A percentile compares a stretch with the other conserved stretches of the same genome.
phyloP scores from a whole-genome alignment of 2,329 filamentous ascomycete genomes.

The Hymenoscyphus linearis region DNA sequence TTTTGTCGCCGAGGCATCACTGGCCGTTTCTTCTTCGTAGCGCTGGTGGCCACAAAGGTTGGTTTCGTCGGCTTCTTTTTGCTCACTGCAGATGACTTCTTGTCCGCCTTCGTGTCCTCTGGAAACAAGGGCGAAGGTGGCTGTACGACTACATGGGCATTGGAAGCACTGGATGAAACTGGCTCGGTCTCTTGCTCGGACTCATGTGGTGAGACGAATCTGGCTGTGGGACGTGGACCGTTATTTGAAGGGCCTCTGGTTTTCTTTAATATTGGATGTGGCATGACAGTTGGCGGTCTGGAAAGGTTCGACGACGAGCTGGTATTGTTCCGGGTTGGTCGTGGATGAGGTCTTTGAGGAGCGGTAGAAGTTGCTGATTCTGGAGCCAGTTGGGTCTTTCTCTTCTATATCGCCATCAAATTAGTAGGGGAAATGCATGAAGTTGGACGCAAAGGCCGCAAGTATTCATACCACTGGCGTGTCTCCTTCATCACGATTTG shows the following conservation, averaged over 20 bases:
- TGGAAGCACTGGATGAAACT: constrained; percentile 40
- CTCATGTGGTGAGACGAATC: constrained; percentile 52
- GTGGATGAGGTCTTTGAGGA: constrained; percentile 9
- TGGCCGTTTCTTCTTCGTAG: constrained; percentile 41
- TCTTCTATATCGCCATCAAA: constrained; percentile 21
- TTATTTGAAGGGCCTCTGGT: constrained; percentile 47
- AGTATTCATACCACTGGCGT: constrained; percentile 39
- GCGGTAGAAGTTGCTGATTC: constrained; percentile 23
- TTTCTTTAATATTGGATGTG: constrained; percentile 58
- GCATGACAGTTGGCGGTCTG: constrained; percentile 36
- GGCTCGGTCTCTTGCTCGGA: constrained; percentile 39
- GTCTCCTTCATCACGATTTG: constrained; percentile 46
- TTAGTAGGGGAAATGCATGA: no score
- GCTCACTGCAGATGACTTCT: constrained; percentile 12
- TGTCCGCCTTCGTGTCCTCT: constrained; percentile 19
- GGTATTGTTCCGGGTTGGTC: constrained; percentile 18
- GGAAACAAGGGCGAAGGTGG: constrained; percentile 21
- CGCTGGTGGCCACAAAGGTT: constrained; percentile 39
- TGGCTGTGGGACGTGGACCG: constrained; percentile 53
- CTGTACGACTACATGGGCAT: constrained; percentile 26
- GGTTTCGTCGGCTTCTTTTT: constrained; percentile 33
- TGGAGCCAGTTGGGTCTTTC: constrained; percentile 14
- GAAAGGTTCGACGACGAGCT: constrained; percentile 18
- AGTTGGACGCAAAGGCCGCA: constrained; percentile 2
- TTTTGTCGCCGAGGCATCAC: constrained; percentile 42